phyloP scores from a whole-genome alignment of 2,329 filamentous ascomycete species.

The Clarireedia monteithiana region DNA sequence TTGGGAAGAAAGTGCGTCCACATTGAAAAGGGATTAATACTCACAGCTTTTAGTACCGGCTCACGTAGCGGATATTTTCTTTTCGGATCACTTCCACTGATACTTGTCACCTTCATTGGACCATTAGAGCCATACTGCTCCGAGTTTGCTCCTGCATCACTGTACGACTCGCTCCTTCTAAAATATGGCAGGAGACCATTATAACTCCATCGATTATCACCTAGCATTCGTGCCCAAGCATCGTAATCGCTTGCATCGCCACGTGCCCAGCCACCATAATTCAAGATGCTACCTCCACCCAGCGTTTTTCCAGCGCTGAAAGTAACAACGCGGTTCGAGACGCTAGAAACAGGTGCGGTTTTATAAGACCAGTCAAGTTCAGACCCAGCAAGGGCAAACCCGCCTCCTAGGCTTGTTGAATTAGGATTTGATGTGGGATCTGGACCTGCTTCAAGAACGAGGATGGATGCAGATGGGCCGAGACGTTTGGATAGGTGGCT shows the following conservation, averaged over 20 bases:
- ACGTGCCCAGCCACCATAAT: slow-evolving; percentile 36
- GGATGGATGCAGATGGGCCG: slow-evolving; percentile 23
- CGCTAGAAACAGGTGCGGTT: slow-evolving; percentile 24
- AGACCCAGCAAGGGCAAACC: slow-evolving; percentile 6
- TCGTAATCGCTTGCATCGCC: slow-evolving; percentile 38
- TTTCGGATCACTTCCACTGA: slow-evolving; percentile 18
- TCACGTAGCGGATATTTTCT: slow-evolving; percentile 35
- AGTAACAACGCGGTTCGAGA: slow-evolving; percentile 22
- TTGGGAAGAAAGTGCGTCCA: too few species aligned
- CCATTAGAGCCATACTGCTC: slow-evolving; percentile 26
- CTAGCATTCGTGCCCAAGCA: slow-evolving; percentile 35
- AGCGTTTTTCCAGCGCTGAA: slow-evolving; percentile 33
- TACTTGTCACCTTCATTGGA: slow-evolving; percentile 22
- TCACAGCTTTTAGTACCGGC: slow-evolving; percentile 26
- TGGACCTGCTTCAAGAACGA: slow-evolving; percentile 33
- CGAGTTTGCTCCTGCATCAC: slow-evolving; percentile 8
- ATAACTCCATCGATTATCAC: slow-evolving; percentile 39
- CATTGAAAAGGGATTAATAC: too few species aligned
- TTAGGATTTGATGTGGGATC: slow-evolving; percentile 15
- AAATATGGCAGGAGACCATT: slow-evolving; percentile 39
- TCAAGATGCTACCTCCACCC: slow-evolving; percentile 34
- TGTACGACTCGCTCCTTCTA: slow-evolving; percentile 31
- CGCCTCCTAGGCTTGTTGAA: background rate
- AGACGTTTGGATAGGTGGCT: slow-evolving; percentile 23
- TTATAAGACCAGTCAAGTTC: slow-evolving; percentile 30